Percentiles rank a stretch among this genome's conserved stretches.
These are phyloP conservation scores for Colletotrichum sp. DNA, from an alignment of 2,329 filamentous ascomycete genomes.

Conservation along the genomic window DNA sequence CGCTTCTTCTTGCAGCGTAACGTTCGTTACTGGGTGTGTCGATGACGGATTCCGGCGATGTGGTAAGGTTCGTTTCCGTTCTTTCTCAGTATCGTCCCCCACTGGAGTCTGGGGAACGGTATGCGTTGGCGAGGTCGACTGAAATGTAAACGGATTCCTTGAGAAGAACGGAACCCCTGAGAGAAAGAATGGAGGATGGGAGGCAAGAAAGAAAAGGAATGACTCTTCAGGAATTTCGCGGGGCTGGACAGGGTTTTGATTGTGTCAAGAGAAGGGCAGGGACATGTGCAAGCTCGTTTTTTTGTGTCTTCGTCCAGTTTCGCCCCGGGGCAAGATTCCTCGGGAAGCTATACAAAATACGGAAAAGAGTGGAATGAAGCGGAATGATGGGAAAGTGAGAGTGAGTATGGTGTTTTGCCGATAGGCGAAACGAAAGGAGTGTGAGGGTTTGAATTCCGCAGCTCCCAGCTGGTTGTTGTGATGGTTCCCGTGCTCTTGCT, in stretches of 20 bases:
- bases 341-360: background rate
- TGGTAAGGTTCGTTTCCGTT: background rate
- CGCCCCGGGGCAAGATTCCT: conserved; percentile 1
- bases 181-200: conserved; percentile 20
- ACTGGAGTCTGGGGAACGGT: background rate
- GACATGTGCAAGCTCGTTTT: background rate
- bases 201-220: conserved; percentile 23
- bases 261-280: background rate
- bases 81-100: background rate
- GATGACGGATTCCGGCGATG: conserved; percentile 5
- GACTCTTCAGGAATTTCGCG: conserved; percentile 21
- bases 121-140: conserved; percentile 1
- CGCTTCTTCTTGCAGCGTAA: background rate
- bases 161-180: conserved; percentile 14
- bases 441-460: conserved; percentile 3
- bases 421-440: background rate
- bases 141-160: conserved; percentile 23
- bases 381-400: conserved; percentile 18
- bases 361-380: conserved; percentile 11
- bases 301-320: background rate
- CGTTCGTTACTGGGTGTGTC: background rate
- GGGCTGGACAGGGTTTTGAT: conserved; percentile 20
- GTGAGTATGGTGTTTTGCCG: conserved; percentile 3
- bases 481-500: background rate
- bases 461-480: background rate